A percentile compares a stretch with the other conserved stretches of the same genome.
These are phyloP conservation scores for Stephania cephalantha DNA, from an alignment of 164 flowering plant genomes.

Conservation along the genomic window DNA sequence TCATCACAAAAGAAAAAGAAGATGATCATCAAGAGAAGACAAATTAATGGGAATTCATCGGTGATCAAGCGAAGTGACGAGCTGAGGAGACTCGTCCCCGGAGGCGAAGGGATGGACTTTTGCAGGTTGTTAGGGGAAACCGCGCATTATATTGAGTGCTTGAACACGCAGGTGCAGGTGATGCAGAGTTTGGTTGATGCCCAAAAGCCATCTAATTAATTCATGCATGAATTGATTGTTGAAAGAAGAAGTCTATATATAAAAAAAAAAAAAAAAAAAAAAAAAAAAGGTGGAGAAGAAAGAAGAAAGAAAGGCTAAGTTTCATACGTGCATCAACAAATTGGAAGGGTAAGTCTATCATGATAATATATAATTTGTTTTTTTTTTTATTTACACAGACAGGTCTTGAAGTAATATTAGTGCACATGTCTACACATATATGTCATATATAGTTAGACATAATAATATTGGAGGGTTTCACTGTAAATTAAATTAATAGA, in stretches of 20 bases:
- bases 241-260: too few relatives aligned
- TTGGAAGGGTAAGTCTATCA: neutral
- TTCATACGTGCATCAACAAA: neutral
- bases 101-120: constrained; percentile 47
- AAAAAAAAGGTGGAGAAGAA: neutral
- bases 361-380: too few relatives aligned
- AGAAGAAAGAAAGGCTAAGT: neutral
- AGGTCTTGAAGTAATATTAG: neutral
- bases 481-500: neutral
- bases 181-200: constrained; percentile 40
- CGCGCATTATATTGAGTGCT: constrained; percentile 49
- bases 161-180: constrained; percentile 46
- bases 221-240: neutral
- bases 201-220: constrained; percentile 12
- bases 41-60: neutral
- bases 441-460: neutral
- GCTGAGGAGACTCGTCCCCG: constrained; percentile 49
- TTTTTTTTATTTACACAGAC: neutral
- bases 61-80: constrained; percentile 10
- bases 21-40: neutral
- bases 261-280: neutral
- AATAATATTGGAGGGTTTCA: neutral
- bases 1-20: neutral
- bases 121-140: constrained; percentile 50
- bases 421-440: neutral